Evolutionary conservation across 2,329 filamentous ascomycete genomes (phyloP).

Genomic region (Stagonosporopsis rhizophila): DNA sequence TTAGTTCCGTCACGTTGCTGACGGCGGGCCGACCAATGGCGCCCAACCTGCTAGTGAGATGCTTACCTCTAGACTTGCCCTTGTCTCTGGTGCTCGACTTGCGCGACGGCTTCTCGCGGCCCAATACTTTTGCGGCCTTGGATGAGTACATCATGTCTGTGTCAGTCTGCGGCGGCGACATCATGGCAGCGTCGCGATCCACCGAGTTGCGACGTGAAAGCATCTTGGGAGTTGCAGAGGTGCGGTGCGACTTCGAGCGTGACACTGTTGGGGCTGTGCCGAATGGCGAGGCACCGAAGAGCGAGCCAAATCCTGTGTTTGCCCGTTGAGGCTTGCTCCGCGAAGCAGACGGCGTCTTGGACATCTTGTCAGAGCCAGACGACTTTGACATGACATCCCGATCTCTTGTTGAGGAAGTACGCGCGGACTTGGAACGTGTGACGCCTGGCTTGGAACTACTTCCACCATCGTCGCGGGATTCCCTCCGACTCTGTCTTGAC

Average conservation of each 20-base stretch:
- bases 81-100: slow-evolving; percentile 54
- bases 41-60: slow-evolving; percentile 26
- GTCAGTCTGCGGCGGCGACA: slow-evolving; percentile 76
- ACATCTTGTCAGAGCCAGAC: slow-evolving; percentile 75
- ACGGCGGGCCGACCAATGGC: slow-evolving; percentile 33
- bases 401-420: slow-evolving; percentile 57
- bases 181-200: slow-evolving; percentile 69
- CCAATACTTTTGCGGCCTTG: slow-evolving; percentile 84
- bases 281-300: slow-evolving; percentile 61
- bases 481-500: slow-evolving; percentile 51
- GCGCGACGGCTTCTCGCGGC: slow-evolving; percentile 53
- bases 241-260: slow-evolving; percentile 72
- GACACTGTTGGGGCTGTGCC: slow-evolving; percentile 54
- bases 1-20: slow-evolving; percentile 50
- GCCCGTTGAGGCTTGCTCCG: slow-evolving; percentile 61
- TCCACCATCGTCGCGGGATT: slow-evolving; percentile 40
- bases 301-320: slow-evolving; percentile 66
- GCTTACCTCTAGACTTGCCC: slow-evolving; percentile 59
- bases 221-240: slow-evolving; percentile 63
- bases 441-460: slow-evolving; percentile 52
- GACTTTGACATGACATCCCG: slow-evolving; percentile 71
- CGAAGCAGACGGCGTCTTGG: slow-evolving; percentile 50
- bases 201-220: slow-evolving; percentile 73
- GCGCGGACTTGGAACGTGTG: slow-evolving; percentile 64
- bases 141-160: slow-evolving; percentile 65